Base-by-base conservation (phyloP, 163 green algal species). In the Scenedesmus sp. region DNA sequence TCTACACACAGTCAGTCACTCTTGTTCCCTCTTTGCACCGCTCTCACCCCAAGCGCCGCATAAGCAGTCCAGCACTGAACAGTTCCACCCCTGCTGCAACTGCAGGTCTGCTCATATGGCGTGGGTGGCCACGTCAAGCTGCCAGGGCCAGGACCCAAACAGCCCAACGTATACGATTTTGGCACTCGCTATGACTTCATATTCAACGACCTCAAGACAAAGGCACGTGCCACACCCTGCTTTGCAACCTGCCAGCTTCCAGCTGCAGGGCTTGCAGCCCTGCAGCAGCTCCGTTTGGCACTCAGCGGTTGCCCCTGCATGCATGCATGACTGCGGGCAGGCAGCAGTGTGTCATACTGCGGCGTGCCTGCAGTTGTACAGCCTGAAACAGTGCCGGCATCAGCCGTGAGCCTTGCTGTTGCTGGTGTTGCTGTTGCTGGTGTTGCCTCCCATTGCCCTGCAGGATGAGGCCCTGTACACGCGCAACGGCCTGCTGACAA, bases 81-180 rank as follows among this genome's bases (percentile, higher is more conserved):
- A n/a, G 33, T 68, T 15, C 26, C 33, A 1, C 37, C 76, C 35
- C 35, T 44, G 15, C 73, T 68, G 43, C 35, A n/a, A 30, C 24
- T 59, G 33, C 93, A 98, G 95, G 96, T 98, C 2, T 85, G 89
- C 1, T 98, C 96, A 0, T 99, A 96, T 93, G 97, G 97, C 44
- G 95, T 97, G 30, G 96, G 95, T 15, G 87, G 88, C 1, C 93
- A 95, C 83, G 97, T 99, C 0, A 99, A 99, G 92, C 94, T 99
- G 53, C 98, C 98, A 2, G 98, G 97, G 0, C 92, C 96, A 9
- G 97, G 85, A 12, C 78, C 91, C 7, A 90, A 95, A 16, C 88
- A 98, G 81, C 98, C 98, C 7, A 99, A 99, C 91, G 93, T 98
- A 6, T 99, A 99, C 86, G 85, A 96, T 2, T 99, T 99, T 93